Evolutionary conservation across 345 rosid species (phyloP), one percentile per base, ranked within the genome.

Genomic region (Lepidium aucheri): DNA sequence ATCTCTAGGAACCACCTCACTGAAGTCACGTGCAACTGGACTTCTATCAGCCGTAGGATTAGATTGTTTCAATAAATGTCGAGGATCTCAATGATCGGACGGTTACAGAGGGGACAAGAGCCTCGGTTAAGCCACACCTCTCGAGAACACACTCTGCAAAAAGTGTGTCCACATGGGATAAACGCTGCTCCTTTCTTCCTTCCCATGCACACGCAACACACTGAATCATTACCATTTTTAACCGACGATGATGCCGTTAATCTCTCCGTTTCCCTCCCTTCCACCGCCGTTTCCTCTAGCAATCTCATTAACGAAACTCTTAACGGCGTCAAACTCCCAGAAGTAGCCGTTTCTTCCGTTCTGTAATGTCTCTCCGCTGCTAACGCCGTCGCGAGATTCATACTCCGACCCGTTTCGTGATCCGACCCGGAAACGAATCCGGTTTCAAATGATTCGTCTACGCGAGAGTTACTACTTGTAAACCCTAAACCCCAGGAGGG

Each of bases 341-440:
- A n/a, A 0, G 45, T 8, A 2, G 20, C 28, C 22, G 59, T 33
- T 33, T 9, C 68, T 42, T 42, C 69, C 5, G 16, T 28, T 17
- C 95, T 45, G 39, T 71, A 73, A 33, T 86, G 82, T 34, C 95
- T 62, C 77, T 88, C 97, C 14, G 90, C 95, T 8, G 92, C 95
- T 57, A 91, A 75, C 22, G 97, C 97, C 30, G 90, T 76, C 4
- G 97, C 97, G 2, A 91, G 84, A 56, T 88, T 91, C 91, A 88
- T 88, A 6, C 82, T 76, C 58, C 78, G 11, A 10, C 60, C 65
- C 22, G 67, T 4, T 14, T 17, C 45, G 12, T 67, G 84, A 60
- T 69, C 68, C 45, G 79, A 46, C 10, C 24, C 47, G 7, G 34
- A 24, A 15, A 18, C 57, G 13, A 65, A 0, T 1, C 34, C 74